phyloP scores from a whole-genome alignment of 495 filamentous ascomycete genomes.

The Neurospora sp. region DNA sequence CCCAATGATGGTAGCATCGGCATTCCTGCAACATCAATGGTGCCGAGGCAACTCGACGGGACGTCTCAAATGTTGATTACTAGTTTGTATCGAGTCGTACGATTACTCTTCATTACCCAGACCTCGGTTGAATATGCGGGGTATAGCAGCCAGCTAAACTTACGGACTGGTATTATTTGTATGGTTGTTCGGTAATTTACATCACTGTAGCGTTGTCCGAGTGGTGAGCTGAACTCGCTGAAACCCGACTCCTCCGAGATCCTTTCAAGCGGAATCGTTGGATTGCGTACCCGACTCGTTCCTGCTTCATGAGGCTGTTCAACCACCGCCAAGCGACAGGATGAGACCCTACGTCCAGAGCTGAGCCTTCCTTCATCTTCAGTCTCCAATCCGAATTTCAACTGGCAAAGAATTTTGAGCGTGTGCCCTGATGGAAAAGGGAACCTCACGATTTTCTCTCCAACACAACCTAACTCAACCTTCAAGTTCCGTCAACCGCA shows the following conservation, averaged over 20 bases:
- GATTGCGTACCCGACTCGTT: background rate
- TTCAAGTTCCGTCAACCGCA: no score
- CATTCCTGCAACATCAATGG: background rate
- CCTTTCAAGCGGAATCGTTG: background rate
- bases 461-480: background rate
- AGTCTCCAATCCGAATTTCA: background rate
- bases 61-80: background rate
- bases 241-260: background rate
- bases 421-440: background rate
- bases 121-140: background rate
- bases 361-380: background rate
- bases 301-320: background rate
- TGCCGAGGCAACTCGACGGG: background rate
- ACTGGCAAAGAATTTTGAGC: background rate
- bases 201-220: background rate
- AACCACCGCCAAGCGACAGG: background rate
- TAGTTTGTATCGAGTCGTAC: background rate
- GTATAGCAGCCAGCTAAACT: background rate
- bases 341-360: background rate
- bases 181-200: background rate
- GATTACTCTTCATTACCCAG: background rate
- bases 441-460: background rate
- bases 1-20: background rate
- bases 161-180: background rate
- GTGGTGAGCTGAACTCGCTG: background rate